Percentiles rank a stretch among this genome's conserved stretches.
Conservation (phyloP, 2,329 filamentous ascomycete species). For the Bisporella sp. region DNA sequence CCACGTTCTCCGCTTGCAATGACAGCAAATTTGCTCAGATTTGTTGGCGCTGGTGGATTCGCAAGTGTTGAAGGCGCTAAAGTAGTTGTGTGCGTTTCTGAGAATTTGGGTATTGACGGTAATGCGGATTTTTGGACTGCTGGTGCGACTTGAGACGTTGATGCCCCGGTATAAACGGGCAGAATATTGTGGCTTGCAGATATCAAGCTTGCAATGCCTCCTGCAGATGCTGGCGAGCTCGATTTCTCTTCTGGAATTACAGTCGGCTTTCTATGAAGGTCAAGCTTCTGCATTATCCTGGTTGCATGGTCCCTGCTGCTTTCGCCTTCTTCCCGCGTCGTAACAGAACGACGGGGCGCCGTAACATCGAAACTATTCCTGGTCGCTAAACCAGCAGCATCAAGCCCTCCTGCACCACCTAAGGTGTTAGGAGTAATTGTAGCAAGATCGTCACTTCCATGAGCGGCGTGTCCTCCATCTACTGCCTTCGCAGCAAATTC, state of each 20-base stretch:
- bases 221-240: slow-evolving; percentile 36
- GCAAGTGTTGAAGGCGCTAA: slow-evolving; percentile 79
- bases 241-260: slow-evolving; percentile 33
- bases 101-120: background rate
- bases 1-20: slow-evolving; percentile 71
- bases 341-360: slow-evolving; percentile 41
- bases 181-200: slow-evolving; percentile 76
- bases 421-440: slow-evolving; percentile 58
- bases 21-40: slow-evolving; percentile 79
- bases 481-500: slow-evolving; percentile 81
- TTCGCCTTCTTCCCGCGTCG: slow-evolving; percentile 62
- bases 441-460: slow-evolving; percentile 40
- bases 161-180: slow-evolving; percentile 44
- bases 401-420: slow-evolving; percentile 51
- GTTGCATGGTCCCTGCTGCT: slow-evolving; percentile 73
- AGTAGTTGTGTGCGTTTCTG: slow-evolving; percentile 46
- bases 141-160: slow-evolving; percentile 29
- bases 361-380: slow-evolving; percentile 70
- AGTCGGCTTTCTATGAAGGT: slow-evolving; percentile 75
- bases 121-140: slow-evolving; percentile 2
- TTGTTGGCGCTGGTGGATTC: slow-evolving; percentile 76
- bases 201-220: slow-evolving; percentile 78
- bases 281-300: slow-evolving; percentile 87
- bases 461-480: slow-evolving; percentile 54
- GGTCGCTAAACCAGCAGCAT: slow-evolving; percentile 35